These are phyloP conservation scores for Phaeosphaeria sp. DNA, from an alignment of 2,329 filamentous ascomycete genomes.

Conservation along the genomic window DNA sequence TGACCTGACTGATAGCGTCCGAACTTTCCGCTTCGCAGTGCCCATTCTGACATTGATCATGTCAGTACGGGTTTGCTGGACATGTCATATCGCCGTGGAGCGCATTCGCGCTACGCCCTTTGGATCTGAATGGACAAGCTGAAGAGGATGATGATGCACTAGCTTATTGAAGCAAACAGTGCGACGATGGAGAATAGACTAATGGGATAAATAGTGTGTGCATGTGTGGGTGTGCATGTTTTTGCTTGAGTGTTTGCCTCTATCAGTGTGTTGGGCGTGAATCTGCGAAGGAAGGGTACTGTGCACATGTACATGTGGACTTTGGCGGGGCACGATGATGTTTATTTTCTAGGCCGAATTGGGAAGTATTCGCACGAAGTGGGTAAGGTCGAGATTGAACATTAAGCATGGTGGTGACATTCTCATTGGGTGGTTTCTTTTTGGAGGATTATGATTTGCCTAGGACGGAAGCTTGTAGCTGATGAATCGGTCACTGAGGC, in stretches of 20 bases:
- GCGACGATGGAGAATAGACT: not conserved
- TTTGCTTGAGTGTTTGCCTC: not conserved
- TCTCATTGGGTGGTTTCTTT: too few species aligned
- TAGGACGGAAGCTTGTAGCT: not conserved
- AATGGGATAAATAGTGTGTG: too few species aligned
- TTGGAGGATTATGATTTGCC: too few species aligned
- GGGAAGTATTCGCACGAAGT: not conserved
- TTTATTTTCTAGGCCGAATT: not conserved
- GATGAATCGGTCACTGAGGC: not conserved
- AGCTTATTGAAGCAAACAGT: not conserved
- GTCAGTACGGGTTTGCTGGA: too few species aligned
- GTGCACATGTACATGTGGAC: too few species aligned
- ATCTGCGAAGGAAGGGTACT: too few species aligned
- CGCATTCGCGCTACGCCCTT: not conserved
- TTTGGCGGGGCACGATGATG: too few species aligned
- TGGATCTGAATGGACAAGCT: not conserved
- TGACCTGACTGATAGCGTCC: not conserved
- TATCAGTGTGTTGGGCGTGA: not conserved
- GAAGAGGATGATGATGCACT: not conserved
- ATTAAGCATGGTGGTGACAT: too few species aligned
- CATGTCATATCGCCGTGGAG: not conserved
- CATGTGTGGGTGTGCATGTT: not conserved
- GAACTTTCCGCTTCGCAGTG: not conserved
- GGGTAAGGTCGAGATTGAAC: not conserved
- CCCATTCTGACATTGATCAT: not conserved